Conservation (phyloP, 768 basidiomycete genomes). For the Tulasnella sp. region DNA sequence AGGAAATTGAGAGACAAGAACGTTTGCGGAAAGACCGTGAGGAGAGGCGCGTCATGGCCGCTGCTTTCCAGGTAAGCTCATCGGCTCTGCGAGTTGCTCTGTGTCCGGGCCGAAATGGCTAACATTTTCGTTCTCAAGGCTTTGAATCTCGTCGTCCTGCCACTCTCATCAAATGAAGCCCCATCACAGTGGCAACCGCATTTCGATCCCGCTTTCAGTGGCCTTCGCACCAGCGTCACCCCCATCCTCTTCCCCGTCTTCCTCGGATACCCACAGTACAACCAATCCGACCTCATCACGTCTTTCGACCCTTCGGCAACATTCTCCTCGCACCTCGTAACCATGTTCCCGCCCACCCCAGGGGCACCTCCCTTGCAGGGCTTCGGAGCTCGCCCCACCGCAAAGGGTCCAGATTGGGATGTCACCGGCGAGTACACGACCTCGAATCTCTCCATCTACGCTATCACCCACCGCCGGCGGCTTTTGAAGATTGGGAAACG, state of each 20-base stretch:
- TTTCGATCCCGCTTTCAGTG: slow-evolving; percentile 51
- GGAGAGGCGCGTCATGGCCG: slow-evolving; percentile 39
- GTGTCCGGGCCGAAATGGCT: background rate
- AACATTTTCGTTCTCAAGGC: slow-evolving; percentile 34
- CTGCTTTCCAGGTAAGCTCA: slow-evolving; percentile 51
- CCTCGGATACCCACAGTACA: slow-evolving; percentile 86
- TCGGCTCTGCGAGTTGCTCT: background rate
- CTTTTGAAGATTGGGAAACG: slow-evolving; percentile 87
- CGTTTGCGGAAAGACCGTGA: slow-evolving; percentile 42
- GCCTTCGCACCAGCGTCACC: slow-evolving; percentile 34
- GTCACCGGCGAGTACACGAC: slow-evolving; percentile 49
- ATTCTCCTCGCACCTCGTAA: slow-evolving; percentile 61
- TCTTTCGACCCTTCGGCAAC: slow-evolving; percentile 77
- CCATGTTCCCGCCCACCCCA: slow-evolving; percentile 60
- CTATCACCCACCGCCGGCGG: slow-evolving; percentile 61
- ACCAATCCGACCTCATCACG: slow-evolving; percentile 79
- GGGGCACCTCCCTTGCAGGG: background rate
- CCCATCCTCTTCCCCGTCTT: slow-evolving; percentile 74
- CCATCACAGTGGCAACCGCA: slow-evolving; percentile 42
- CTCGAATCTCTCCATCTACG: slow-evolving; percentile 65
- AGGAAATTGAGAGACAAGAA: slow-evolving; percentile 30
- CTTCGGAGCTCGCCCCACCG: slow-evolving; percentile 36
- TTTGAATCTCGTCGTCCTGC: slow-evolving; percentile 54
- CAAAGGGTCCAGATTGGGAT: slow-evolving; percentile 61
- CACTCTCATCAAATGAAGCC: slow-evolving; percentile 37